Percentiles rank a stretch among this genome's conserved stretches.
These are phyloP conservation scores for Cardiospermum halicacabum DNA, from an alignment of 345 rosid species.

Conservation along the genomic window DNA sequence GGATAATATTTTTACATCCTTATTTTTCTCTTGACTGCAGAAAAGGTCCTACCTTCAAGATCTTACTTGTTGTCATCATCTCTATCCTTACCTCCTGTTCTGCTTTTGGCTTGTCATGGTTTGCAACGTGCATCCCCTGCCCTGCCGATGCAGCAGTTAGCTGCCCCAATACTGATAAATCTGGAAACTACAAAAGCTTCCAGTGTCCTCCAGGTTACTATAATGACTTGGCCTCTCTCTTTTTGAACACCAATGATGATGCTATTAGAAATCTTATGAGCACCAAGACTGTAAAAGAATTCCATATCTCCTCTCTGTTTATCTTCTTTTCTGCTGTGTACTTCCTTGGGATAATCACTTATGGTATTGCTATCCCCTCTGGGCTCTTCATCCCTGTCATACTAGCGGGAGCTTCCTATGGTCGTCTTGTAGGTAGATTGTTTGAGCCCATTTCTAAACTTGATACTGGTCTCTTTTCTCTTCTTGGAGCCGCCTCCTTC, in stretches of 20 bases:
- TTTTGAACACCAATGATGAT: constrained; percentile 62
- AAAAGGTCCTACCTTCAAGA: constrained; percentile 44
- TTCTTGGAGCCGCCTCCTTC: constrained; percentile 70
- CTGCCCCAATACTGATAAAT: constrained; percentile 51
- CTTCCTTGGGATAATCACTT: constrained; percentile 56
- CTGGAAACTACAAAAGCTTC: constrained; percentile 57
- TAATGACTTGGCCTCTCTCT: constrained; percentile 63
- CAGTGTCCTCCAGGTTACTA: constrained; percentile 51
- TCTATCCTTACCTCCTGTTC: constrained; percentile 54
- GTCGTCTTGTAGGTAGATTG: constrained; percentile 56
- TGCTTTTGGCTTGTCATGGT: constrained; percentile 63
- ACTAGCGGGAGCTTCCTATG: constrained; percentile 62
- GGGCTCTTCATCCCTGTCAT: constrained; percentile 82
- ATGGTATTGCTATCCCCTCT: constrained; percentile 68
- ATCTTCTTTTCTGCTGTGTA: constrained; percentile 53
- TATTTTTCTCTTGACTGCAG: constrained; percentile 22
- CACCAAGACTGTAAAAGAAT: constrained; percentile 35
- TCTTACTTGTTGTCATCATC: constrained; percentile 40
- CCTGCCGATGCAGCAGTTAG: constrained; percentile 30
- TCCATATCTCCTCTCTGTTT: constrained; percentile 44
- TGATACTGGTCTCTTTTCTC: constrained; percentile 60
- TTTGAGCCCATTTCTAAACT: constrained; percentile 45
- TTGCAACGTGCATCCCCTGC: constrained; percentile 50
- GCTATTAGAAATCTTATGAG: constrained; percentile 56
- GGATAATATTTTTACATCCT: neutral